phyloP scores from a whole-genome alignment of 2,329 filamentous ascomycete genomes.

The Alternaria dauci region DNA sequence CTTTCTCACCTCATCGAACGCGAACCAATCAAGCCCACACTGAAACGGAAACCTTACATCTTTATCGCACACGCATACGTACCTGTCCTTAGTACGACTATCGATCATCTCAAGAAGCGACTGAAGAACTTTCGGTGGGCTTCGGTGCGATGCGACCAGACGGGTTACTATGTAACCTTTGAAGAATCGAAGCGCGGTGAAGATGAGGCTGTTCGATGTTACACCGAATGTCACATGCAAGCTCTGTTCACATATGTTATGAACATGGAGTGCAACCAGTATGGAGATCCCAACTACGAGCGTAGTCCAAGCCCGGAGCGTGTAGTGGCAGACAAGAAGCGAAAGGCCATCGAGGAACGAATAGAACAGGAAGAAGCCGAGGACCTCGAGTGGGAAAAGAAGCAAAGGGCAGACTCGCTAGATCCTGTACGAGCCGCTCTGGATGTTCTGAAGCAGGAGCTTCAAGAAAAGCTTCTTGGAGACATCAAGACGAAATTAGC shows the following conservation, averaged over 20 bases:
- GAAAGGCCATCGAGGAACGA: conserved; percentile 72
- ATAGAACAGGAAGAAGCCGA: conserved; percentile 76
- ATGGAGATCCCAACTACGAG: conserved; percentile 71
- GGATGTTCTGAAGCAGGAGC: conserved; percentile 78
- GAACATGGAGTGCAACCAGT: conserved; percentile 83
- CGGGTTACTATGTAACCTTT: conserved; percentile 93
- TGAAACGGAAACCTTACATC: conserved; percentile 85
- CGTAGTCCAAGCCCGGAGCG: conserved; percentile 62
- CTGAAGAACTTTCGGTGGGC: conserved; percentile 83
- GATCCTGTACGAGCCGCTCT: conserved; percentile 89
- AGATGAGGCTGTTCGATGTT: conserved; percentile 82
- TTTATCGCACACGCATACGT: conserved; percentile 89
- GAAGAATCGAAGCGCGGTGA: conserved; percentile 78
- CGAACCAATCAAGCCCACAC: conserved; percentile 70
- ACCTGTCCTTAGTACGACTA: conserved; percentile 83
- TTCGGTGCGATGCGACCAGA: conserved; percentile 81
- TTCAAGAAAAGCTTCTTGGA: conserved; percentile 85
- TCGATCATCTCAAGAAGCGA: conserved; percentile 89
- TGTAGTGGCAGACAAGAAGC: conserved; percentile 59
- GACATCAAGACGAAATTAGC: conserved; percentile 90
- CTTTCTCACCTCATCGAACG: conserved; percentile 66
- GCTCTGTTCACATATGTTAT: conserved; percentile 92
- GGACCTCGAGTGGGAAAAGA: conserved; percentile 90
- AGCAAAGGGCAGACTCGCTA: conserved; percentile 82
- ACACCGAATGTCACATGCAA: conserved; percentile 77